Evolutionary conservation across 495 filamentous ascomycete genomes (phyloP), one percentile per base, ranked within the genome.

Genomic region (Ramalina peruviana): DNA sequence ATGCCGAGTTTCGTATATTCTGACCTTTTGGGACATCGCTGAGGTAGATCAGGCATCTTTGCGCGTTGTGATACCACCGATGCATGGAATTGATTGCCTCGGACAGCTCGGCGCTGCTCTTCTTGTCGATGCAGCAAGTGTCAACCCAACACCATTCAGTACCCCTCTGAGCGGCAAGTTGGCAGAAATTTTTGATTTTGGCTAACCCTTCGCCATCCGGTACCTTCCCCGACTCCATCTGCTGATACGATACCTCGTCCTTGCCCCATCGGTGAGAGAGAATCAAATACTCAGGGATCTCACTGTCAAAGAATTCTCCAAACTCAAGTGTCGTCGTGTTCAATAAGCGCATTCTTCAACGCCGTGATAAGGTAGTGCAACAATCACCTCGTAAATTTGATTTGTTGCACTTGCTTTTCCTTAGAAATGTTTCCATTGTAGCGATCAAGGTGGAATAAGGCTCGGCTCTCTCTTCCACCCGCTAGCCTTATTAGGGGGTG

Each of bases 101-200:
- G 15, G 53, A 51, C 0, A 68, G 55, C 52, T 68, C 65, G 16
- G 59, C 57, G 43, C 55, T 60, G 37, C 53, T 66, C 30, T 38
- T 51, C 47, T 67, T 65, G 54, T 68, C 63, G 43, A 70, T 68
- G 43, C 63, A 65, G 40, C 60, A 67, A 11, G 63, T 67, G 30
- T 67, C 63, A 6, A 67, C 39, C 61, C 63, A 67, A 36, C 60
- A 37, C 46, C 72, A 76, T 49, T 50, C 12, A 17, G 37, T 15
- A n/a, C 23, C 41, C n/a, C 60, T 58, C 44, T 63, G 60, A 36
- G 63, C 48, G 23, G 4, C 23, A 0, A 25, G 1, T 3, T 25
- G 23, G 27, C 58, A 54, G 47, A 54, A 63, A 48, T 59, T 59
- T 37, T 25, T 46, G 44, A 65, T 59, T 53, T 66, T 66, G 13